A percentile compares a stretch with the other conserved stretches of the same genome.
Conservation (phyloP, 257 asterid genomes). For the Solanum dulcamara region DNA sequence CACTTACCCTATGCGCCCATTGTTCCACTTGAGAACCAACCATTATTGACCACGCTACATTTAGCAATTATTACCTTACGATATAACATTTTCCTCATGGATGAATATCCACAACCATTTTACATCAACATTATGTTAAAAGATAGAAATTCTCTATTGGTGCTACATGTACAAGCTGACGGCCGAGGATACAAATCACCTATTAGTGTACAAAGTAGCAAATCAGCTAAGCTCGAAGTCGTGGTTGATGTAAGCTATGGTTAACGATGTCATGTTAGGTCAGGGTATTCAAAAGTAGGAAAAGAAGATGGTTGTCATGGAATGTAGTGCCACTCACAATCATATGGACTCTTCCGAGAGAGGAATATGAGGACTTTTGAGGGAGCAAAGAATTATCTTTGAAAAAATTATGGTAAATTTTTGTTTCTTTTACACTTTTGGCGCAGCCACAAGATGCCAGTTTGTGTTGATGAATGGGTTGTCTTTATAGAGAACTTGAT, state of each 20-base stretch:
- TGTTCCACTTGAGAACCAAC: not conserved
- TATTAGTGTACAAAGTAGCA: not conserved
- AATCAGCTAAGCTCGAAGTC: not conserved
- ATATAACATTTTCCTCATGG: not conserved
- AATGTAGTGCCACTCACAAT: not conserved
- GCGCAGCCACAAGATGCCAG: not conserved
- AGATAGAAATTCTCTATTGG: not conserved
- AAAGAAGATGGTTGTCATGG: not conserved
- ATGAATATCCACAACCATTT: not conserved
- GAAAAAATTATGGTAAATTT: not conserved
- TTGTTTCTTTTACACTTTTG: not conserved
- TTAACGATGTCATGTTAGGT: not conserved
- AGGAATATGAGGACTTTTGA: not conserved
- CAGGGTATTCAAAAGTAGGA: not conserved
- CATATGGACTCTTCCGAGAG: not conserved
- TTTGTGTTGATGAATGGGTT: not conserved
- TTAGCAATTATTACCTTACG: not conserved
- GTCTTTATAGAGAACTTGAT: not conserved
- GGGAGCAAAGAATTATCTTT: not conserved
- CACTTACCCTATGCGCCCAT: not conserved
- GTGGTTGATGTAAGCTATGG: not conserved
- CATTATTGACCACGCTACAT: not conserved
- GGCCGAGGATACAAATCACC: not conserved
- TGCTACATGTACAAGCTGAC: not conserved
- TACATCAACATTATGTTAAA: not conserved